Base-by-base conservation (phyloP, 2,329 filamentous ascomycete species). In the Eutypella sp. region DNA sequence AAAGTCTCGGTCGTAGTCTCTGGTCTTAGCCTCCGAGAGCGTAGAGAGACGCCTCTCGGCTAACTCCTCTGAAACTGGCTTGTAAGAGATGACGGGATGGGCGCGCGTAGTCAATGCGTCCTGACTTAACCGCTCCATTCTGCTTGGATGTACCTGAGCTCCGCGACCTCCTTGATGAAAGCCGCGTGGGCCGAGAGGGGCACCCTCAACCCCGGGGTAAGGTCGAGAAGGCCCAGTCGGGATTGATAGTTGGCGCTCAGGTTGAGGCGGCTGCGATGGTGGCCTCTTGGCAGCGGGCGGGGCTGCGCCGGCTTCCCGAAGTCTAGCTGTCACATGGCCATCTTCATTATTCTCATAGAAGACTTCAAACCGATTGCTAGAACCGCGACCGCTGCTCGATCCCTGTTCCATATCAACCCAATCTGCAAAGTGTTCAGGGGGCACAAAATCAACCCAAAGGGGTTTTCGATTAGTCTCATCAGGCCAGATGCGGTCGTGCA, bases 371-470 rank as follows among this genome's bases (percentile, higher is more conserved):
- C 83, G 71, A 61, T 63, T 57, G 16, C 46, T 58, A 40, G 67
- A 65, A 44, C 69, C 64, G 40, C 75, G 64, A 42, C 71, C 54
- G 51, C 73, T 58, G 55, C 68, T 57, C 13, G 61, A 64, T 3
- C 71, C 64, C 56, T 82, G 70, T 64, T 95, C 89, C 34, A 68
- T 75, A 7, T 80, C 75, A 47, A 95, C 84, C 89, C 90, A 97
- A 20, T 78, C 76, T 13, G 71, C 64, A 4, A 95, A 76, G 52
- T 82, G 80, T 22, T 89, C 82, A 16, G 85, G 78, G 0, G 92
- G 92, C 18, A 97, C 76, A 63, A 93, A 97, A 63, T 99, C 93
- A 3, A 89, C 88, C 79, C 85, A 95, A 1, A 97, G 75, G 1
- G 83, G 76, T 63, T 93, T 95, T 25, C 93, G 79, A 54, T 85